Percentiles rank a stretch among this genome's conserved stretches.
These are phyloP conservation scores for Schizochytrium sp. DNA, from an alignment of 108 stramenopile genomes.

Conservation along the genomic window DNA sequence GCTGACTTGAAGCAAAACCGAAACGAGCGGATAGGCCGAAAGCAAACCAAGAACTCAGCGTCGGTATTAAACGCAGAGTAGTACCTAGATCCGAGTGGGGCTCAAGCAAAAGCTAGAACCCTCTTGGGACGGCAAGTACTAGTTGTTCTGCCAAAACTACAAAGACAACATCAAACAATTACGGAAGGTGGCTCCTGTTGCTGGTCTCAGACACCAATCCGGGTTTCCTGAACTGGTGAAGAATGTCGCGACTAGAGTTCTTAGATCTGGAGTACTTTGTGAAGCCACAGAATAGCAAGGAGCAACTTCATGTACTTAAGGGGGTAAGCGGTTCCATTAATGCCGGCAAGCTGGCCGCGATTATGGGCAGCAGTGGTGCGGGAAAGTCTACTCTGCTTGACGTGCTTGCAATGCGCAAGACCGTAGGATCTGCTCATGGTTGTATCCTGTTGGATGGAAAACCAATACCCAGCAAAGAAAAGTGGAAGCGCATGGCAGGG, in stretches of 20 bases:
- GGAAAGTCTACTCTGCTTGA: conserved; percentile 55
- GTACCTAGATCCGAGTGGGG: no score
- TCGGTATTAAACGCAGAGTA: no score
- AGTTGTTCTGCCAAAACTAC: no score
- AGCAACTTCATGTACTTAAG: conserved; percentile 34
- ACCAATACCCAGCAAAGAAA: not conserved
- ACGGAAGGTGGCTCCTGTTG: no score
- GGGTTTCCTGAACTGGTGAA: not conserved
- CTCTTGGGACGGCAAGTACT: no score
- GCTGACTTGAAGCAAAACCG: no score
- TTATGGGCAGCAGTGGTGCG: conserved; percentile 22
- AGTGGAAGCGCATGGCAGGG: not conserved
- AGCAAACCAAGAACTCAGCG: no score
- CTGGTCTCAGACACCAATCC: no score
- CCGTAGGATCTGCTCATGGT: not conserved
- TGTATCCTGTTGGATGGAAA: not conserved
- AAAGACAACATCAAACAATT: no score
- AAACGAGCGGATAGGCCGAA: no score
- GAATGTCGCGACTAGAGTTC: conserved; percentile 48
- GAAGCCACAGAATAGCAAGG: conserved; percentile 4
- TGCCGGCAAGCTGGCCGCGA: not conserved
- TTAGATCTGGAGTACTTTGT: conserved; percentile 17
- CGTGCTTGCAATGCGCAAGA: conserved; percentile 46
- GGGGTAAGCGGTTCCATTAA: conserved; percentile 7
- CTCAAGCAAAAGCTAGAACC: no score